A percentile compares a stretch with the other conserved stretches of the same genome.
Evolutionary conservation across 257 asterid species (phyloP).

Genomic region (Jasminum sambac): DNA sequence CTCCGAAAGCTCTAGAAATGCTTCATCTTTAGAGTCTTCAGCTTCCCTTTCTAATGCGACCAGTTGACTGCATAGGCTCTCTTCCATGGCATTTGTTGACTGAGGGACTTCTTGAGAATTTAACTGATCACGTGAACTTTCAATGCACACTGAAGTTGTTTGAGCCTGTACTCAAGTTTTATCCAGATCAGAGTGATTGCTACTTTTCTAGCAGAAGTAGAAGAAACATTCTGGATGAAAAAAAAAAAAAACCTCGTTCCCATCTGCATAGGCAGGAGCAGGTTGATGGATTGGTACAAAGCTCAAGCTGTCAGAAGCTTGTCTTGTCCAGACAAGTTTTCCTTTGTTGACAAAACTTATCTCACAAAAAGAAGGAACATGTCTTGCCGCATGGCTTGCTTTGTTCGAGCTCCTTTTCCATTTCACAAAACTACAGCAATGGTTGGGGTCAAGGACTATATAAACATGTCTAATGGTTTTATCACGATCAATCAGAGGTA

Average conservation of each 20-base stretch:
- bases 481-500: not conserved
- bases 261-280: conserved; percentile 26
- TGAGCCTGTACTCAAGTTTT: conserved; percentile 27
- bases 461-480: not conserved
- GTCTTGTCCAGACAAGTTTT: conserved; percentile 67
- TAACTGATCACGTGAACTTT: conserved; percentile 26
- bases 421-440: conserved; percentile 54
- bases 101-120: conserved; percentile 22
- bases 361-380: conserved; percentile 71
- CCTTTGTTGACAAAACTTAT: conserved; percentile 76
- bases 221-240: conserved; percentile 26
- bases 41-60: conserved; percentile 39
- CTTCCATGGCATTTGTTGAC: conserved; percentile 40
- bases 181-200: conserved; percentile 27
- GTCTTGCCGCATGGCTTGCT: conserved; percentile 60
- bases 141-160: conserved; percentile 18
- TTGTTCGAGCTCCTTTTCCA: conserved; percentile 63
- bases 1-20: conserved; percentile 39
- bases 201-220: conserved; percentile 29
- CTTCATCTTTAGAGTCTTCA: conserved; percentile 46
- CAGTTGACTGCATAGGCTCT: conserved; percentile 38
- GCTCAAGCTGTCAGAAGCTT: conserved; percentile 40
- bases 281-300: conserved; percentile 28
- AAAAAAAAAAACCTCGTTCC: conserved; percentile 30
- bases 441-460: conserved; percentile 17